Evolutionary conservation across 192 early-diverging fungal species (phyloP).

Genomic region (Kappamyces sp.): DNA sequence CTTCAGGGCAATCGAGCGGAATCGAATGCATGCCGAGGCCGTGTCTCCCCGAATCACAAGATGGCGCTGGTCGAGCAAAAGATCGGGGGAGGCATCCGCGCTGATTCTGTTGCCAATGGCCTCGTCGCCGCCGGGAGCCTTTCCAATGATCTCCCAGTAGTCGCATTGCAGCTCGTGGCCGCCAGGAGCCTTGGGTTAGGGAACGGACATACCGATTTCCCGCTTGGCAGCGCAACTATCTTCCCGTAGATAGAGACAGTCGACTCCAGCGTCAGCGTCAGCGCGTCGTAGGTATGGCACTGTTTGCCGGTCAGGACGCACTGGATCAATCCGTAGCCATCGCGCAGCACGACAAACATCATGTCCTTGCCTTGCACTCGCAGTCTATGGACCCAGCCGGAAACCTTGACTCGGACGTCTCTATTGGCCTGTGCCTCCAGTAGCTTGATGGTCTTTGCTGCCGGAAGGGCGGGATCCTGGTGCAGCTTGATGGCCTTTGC

Average conservation of each 20-base stretch:
- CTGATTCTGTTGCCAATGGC: slow-evolving; percentile 88
- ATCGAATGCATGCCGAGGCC: slow-evolving; percentile 77
- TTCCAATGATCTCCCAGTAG: slow-evolving; percentile 90
- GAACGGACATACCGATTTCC: slow-evolving; percentile 66
- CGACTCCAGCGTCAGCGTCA: slow-evolving; percentile 88
- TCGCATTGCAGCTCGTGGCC: slow-evolving; percentile 92
- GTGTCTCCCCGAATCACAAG: slow-evolving; percentile 92
- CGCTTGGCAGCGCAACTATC: slow-evolving; percentile 80
- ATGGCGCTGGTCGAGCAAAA: slow-evolving; percentile 90
- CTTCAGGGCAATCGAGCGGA: slow-evolving; percentile 77
- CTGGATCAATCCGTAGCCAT: slow-evolving; percentile 92
- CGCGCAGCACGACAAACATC: slow-evolving; percentile 90
- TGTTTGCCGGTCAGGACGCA: slow-evolving; percentile 81
- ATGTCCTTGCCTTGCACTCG: slow-evolving; percentile 97
- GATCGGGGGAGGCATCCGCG: slow-evolving; percentile 78
- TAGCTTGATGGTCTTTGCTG: slow-evolving; percentile 59
- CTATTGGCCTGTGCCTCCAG: background rate
- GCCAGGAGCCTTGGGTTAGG: slow-evolving; percentile 69
- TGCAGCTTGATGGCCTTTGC: slow-evolving; percentile 51
- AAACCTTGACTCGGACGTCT: slow-evolving; percentile 62
- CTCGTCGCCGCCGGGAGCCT: slow-evolving; percentile 91
- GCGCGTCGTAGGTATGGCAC: slow-evolving; percentile 92
- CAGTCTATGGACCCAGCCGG: slow-evolving; percentile 93
- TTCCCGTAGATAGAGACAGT: slow-evolving; percentile 85
- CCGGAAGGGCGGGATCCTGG: slow-evolving; percentile 73